These are phyloP conservation scores for Schoenoplectus tabernaemontani DNA, from an alignment of 202 grass and related monocot genomes.

Conservation along the genomic window DNA sequence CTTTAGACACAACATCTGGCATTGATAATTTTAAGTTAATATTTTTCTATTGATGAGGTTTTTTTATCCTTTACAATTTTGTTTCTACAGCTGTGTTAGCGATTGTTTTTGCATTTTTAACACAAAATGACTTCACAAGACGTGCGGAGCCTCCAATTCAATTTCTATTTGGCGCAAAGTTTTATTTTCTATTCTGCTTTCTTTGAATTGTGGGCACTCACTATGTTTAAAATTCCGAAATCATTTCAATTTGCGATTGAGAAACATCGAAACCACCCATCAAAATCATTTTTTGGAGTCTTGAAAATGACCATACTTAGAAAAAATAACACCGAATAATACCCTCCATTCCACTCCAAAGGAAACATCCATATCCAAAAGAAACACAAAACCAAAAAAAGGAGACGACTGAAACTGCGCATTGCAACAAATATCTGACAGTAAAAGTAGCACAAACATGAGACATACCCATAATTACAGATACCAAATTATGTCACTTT, in stretches of 20 bases:
- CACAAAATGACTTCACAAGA: neutral
- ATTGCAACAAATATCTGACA: neutral
- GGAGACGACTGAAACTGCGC: neutral
- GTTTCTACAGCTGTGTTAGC: neutral
- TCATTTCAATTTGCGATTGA: neutral
- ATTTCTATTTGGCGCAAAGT: constrained; percentile 6
- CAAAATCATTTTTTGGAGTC: neutral
- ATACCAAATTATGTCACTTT: too few species aligned
- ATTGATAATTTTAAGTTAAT: neutral
- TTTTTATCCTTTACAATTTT: neutral
- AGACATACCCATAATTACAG: neutral
- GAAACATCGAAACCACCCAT: neutral
- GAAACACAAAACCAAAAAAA: neutral
- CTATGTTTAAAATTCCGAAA: neutral
- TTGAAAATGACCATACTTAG: neutral
- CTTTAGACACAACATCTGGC: neutral
- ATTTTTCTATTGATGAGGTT: constrained; percentile 5
- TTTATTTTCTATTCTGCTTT: neutral
- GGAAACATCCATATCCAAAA: neutral
- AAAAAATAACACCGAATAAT: neutral
- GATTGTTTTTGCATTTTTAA: neutral
- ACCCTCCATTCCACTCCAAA: neutral
- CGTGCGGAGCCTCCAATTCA: neutral
- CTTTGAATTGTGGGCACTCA: neutral
- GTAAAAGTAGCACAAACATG: neutral